phyloP scores from a whole-genome alignment of 495 filamentous ascomycete genomes.

The Aspergillus hancockii region DNA sequence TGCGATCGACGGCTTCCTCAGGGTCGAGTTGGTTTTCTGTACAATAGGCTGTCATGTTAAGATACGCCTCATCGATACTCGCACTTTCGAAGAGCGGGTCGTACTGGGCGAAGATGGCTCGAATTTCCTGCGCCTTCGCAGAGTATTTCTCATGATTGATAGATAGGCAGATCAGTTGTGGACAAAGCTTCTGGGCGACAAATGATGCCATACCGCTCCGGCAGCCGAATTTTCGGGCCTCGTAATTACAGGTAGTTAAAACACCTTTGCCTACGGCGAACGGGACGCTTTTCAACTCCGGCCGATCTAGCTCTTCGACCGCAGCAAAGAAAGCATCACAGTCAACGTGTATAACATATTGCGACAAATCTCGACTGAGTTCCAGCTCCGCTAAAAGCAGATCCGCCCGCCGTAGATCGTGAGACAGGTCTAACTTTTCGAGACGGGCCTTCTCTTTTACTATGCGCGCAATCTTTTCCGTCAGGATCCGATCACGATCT shows the following conservation, averaged over 20 bases:
- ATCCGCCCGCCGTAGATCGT: slow-evolving; percentile 74
- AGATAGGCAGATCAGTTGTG: slow-evolving; percentile 78
- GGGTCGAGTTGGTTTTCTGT: slow-evolving; percentile 63
- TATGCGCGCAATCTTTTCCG: slow-evolving; percentile 83
- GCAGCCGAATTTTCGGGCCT: slow-evolving; percentile 85
- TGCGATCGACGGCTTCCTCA: slow-evolving; percentile 70
- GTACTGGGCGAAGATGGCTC: slow-evolving; percentile 79
- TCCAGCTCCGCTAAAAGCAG: slow-evolving; percentile 82
- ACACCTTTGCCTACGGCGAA: slow-evolving; percentile 95
- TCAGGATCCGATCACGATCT: slow-evolving; percentile 75
- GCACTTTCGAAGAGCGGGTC: slow-evolving; percentile 90
- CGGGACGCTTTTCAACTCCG: slow-evolving; percentile 83
- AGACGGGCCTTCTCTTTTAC: slow-evolving; percentile 73
- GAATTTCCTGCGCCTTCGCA: slow-evolving; percentile 85
- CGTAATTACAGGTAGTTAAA: slow-evolving; percentile 92
- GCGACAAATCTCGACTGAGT: slow-evolving; percentile 73
- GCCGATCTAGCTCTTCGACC: slow-evolving; percentile 88
- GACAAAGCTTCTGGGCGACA: slow-evolving; percentile 92
- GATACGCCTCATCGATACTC: slow-evolving; percentile 93
- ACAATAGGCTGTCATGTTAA: slow-evolving; percentile 93
- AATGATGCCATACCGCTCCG: slow-evolving; percentile 95
- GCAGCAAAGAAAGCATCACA: slow-evolving; percentile 98
- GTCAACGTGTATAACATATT: slow-evolving; percentile 87
- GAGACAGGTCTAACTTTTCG: slow-evolving; percentile 71
- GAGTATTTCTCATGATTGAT: slow-evolving; percentile 90